A percentile compares a stretch with the other conserved stretches of the same genome.
phyloP scores from a whole-genome alignment of 106 monocot genomes.

The Narthecium ossifragum region DNA sequence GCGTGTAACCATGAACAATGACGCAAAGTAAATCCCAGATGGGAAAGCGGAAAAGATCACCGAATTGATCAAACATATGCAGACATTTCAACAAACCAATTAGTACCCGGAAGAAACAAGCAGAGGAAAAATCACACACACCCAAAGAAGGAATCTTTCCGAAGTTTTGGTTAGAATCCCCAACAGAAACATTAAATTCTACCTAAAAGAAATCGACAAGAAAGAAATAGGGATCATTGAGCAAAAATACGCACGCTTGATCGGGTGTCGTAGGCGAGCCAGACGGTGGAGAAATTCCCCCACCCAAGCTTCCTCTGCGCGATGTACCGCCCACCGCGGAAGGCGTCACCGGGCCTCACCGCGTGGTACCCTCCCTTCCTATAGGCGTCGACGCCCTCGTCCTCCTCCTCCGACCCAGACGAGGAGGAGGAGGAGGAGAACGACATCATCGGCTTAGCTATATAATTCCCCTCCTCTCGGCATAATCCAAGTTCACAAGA shows the following conservation, averaged over 20 bases:
- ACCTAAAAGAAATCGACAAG: not conserved
- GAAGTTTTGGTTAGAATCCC: not conserved
- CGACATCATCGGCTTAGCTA: not conserved
- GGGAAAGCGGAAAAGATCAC: too few relatives aligned
- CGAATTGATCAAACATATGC: too few relatives aligned
- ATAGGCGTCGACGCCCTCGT: slow-evolving; percentile 73
- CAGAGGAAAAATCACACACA: too few relatives aligned
- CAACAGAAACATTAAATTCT: not conserved
- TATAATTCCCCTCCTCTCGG: too few relatives aligned
- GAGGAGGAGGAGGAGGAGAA: slow-evolving; percentile 61
- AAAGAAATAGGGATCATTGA: not conserved
- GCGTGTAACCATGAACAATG: too few relatives aligned
- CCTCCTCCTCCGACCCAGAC: slow-evolving; percentile 54
- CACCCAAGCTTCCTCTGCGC: slow-evolving; percentile 68
- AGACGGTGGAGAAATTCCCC: slow-evolving; percentile 75
- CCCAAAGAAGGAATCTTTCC: too few relatives aligned
- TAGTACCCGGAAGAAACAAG: not conserved
- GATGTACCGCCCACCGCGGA: slow-evolving; percentile 49
- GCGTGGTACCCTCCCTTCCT: slow-evolving; percentile 91
- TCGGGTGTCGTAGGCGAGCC: slow-evolving; percentile 60
- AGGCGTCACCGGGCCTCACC: slow-evolving; percentile 59
- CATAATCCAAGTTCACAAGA: too few relatives aligned
- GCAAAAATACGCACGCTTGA: not conserved
- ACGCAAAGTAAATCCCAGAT: too few relatives aligned
- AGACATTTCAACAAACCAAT: too few relatives aligned